Base-by-base conservation (phyloP, 2,329 filamentous ascomycete species). In the Phyllosticta citriasiana region DNA sequence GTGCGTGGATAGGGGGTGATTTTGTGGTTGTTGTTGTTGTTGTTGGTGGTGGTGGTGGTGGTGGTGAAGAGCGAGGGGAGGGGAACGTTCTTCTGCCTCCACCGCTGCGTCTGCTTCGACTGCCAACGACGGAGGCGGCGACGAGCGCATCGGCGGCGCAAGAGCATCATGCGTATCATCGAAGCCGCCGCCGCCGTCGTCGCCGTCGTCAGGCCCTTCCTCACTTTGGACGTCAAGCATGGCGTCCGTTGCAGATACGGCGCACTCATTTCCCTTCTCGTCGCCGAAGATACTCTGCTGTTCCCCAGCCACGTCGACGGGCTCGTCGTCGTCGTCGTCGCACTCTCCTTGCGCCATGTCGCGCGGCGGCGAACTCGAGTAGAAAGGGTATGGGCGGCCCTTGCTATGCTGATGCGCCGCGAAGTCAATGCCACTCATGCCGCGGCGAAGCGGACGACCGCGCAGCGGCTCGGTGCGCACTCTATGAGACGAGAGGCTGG, bases 271-370 rank as follows among this genome's bases (percentile, higher is more conserved):
- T 27, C 19, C 7, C 33, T 33, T n/a, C 25, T 22, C 30, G 10
- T 12, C 50, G 14, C 9, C 40, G n/a, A 30, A 1, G 3, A 7
- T 8, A 6, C 27, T 8, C 16, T 33, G n/a, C 12, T 35, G 12
- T 8, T 52, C 26, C 57, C 3, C 4, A 4, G 53, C 24, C 53
- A 7, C 27, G 6, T 30, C 27, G 5, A 30, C 27, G 33, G 67
- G 2, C 59, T 63, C 14, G 66, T 59, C 27, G 63, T 67, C 16
- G 63, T 67, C 16, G 53, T 22, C 12, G 7, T 30, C 57, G 12
- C 24, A 30, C 6, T 47, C 52, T 9, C 26, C 57, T 19, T n/a
- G n/a, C 10, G 10, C 12, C 12, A 3, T 24, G 5, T 10, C 7
- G 2, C 6, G 26, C 25, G 55, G 51, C 50, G 55, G 60, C 50